These are phyloP conservation scores for Candida arabinofermentans DNA, from an alignment of 805 yeast species.

Conservation along the genomic window DNA sequence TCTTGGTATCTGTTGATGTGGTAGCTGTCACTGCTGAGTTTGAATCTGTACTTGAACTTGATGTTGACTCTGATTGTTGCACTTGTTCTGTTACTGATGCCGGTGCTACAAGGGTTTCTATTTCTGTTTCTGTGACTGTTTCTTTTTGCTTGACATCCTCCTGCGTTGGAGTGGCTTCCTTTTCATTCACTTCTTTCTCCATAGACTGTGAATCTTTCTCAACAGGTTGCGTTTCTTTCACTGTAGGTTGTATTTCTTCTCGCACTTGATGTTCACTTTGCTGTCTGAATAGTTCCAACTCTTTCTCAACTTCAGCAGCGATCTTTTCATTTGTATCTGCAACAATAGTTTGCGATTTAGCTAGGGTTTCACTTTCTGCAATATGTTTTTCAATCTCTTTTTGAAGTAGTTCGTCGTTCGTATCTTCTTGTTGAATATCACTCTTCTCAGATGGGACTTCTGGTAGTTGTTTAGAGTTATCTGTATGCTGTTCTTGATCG, in stretches of 20 bases:
- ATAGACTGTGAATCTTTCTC: no score
- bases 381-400: conserved; percentile 3
- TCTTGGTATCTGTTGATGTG: not conserved
- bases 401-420: conserved; percentile 5
- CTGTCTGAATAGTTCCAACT: conserved; percentile 4
- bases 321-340: not conserved
- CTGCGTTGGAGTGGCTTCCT: not conserved
- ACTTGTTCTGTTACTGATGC: not conserved
- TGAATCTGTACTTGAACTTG: no score
- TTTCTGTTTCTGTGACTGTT: not conserved
- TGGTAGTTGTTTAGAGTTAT: not conserved
- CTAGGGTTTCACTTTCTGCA: not conserved
- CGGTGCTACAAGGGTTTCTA: not conserved
- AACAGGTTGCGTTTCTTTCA: not conserved
- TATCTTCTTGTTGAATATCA: not conserved
- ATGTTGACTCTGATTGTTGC: no score
- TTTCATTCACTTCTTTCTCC: not conserved
- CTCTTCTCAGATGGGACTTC: not conserved
- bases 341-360: not conserved
- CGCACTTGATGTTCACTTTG: not conserved
- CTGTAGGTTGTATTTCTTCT: not conserved
- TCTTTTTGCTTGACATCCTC: not conserved
- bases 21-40: not conserved
- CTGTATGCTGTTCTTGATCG: conserved; percentile 5
- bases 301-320: conserved; percentile 4